Conservation (phyloP, 306 rosid species). For the Ziziphus jujuba region DNA sequence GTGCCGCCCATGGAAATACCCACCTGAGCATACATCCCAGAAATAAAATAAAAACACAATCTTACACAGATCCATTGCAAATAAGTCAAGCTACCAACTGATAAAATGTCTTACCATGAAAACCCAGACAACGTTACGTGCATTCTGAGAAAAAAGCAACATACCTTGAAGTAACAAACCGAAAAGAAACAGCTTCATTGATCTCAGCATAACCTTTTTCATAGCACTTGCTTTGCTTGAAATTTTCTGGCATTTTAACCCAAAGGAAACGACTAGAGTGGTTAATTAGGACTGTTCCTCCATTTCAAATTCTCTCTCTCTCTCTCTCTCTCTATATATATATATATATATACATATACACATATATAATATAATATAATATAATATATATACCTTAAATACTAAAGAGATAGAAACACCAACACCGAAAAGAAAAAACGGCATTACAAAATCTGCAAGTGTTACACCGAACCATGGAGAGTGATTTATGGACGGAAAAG, state of each 20-base stretch:
- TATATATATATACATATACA: constrained; percentile 4
- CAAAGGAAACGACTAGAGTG: not conserved
- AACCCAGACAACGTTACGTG: not conserved
- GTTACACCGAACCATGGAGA: constrained; percentile 84
- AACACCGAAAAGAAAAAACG: constrained; percentile 69
- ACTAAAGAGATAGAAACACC: constrained; percentile 69
- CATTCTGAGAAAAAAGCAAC: constrained; percentile 8
- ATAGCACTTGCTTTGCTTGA: constrained; percentile 59
- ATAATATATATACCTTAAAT: constrained; percentile 50
- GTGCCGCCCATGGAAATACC: constrained; percentile 70
- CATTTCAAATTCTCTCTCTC: not conserved
- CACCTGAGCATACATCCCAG: constrained; percentile 54
- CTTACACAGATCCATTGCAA: not conserved
- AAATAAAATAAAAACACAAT: constrained; percentile 22
- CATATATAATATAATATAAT: not conserved
- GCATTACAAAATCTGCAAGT: constrained; percentile 83
- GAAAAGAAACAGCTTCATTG: constrained; percentile 64
- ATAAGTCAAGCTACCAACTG: not conserved
- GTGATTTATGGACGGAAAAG: constrained; percentile 74
- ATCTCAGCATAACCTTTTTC: constrained; percentile 52
- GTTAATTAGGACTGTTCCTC: not conserved
- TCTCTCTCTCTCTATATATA: too few relatives aligned
- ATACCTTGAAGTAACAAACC: constrained; percentile 69
- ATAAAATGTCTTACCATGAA: not conserved
- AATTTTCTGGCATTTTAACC: constrained; percentile 53